phyloP scores from a whole-genome alignment of 73 alveolate species.

The Paramecium sexaurelia region DNA sequence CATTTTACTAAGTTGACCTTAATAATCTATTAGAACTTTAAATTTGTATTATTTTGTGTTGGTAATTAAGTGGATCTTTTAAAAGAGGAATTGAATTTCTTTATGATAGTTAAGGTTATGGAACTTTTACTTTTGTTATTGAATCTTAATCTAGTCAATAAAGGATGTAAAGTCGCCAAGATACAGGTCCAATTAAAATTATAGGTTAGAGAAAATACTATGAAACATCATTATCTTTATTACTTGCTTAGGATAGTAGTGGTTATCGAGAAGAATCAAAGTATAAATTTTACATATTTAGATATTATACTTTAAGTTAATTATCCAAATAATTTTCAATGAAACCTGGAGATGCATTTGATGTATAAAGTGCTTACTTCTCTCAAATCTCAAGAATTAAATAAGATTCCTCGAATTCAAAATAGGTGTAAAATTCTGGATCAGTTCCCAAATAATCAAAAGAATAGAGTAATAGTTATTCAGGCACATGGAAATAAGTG shows the following conservation, averaged over 20 bases:
- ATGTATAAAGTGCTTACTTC: not conserved
- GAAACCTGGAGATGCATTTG: constrained; percentile 29
- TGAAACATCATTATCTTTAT: constrained; percentile 31
- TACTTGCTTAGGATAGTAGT: constrained; percentile 1
- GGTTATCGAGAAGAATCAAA: constrained; percentile 21
- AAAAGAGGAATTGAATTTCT: constrained; percentile 40
- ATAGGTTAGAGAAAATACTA: constrained; percentile 5
- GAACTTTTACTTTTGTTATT: constrained; percentile 23
- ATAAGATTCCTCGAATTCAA: not conserved
- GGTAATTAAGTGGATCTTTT: not conserved
- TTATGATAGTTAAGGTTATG: constrained; percentile 23
- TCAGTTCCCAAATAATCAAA: not conserved
- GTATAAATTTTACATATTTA: not conserved
- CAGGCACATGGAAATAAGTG: not conserved
- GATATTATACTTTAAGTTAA: not conserved
- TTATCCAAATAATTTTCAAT: not conserved
- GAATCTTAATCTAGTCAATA: not conserved
- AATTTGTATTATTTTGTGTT: not conserved
- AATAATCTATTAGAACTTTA: not conserved
- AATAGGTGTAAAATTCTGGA: not conserved
- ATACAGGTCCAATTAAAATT: constrained; percentile 29
- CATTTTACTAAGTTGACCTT: not conserved
- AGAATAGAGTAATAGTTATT: not conserved
- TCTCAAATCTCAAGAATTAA: constrained; percentile 14
- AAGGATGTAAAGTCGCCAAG: not conserved